phyloP scores from a whole-genome alignment of 768 basidiomycete genomes.

The Tulasnella sp. region DNA sequence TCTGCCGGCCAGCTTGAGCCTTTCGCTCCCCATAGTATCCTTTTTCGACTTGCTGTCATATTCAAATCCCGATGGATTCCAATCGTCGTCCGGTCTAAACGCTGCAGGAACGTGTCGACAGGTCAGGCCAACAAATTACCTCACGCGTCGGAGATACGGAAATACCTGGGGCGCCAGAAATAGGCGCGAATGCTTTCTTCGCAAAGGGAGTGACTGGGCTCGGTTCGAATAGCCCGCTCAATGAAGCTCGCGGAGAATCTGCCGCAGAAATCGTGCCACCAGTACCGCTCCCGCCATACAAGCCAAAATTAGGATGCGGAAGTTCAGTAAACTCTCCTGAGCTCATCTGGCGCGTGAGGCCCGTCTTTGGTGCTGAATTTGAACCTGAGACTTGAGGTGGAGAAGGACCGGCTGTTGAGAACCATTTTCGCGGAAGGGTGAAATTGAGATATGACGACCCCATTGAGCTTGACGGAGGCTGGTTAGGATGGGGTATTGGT shows the following conservation, averaged over 20 bases:
- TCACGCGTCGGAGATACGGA: not conserved
- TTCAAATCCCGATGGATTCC: slow-evolving; percentile 63
- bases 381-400: slow-evolving; percentile 9
- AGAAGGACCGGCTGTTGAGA: slow-evolving; percentile 12
- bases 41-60: slow-evolving; percentile 35
- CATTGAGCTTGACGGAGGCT: not conserved
- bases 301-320: not conserved
- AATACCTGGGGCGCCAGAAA: slow-evolving; percentile 61
- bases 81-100: slow-evolving; percentile 57
- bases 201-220: slow-evolving; percentile 43
- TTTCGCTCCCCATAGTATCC: slow-evolving; percentile 41
- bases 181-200: slow-evolving; percentile 43
- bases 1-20: slow-evolving; percentile 52
- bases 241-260: not conserved
- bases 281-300: not conserved
- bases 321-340: slow-evolving; percentile 17
- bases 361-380: not conserved
- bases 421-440: slow-evolving; percentile 21
- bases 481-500: not conserved
- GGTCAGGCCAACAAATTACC: not conserved
- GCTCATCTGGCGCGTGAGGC: not conserved
- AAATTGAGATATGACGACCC: slow-evolving; percentile 11
- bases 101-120: slow-evolving; percentile 32
- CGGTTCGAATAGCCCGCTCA: not conserved
- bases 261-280: not conserved